These are phyloP conservation scores for Suillus ampliporus DNA, from an alignment of 768 basidiomycete genomes.

Conservation along the genomic window DNA sequence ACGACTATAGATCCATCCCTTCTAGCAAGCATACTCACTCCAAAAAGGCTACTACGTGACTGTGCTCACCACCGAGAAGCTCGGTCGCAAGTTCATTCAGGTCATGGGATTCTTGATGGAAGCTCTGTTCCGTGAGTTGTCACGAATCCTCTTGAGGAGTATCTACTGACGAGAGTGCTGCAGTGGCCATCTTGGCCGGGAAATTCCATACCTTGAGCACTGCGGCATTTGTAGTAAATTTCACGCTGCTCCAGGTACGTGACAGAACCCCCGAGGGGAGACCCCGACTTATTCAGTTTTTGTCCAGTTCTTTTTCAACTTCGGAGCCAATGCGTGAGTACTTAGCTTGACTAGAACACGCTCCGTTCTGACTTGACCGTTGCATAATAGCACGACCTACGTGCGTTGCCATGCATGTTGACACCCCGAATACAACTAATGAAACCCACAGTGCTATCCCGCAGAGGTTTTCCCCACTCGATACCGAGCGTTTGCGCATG, in stretches of 20 bases:
- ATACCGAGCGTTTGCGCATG: slow-evolving; percentile 76
- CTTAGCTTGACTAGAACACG: neutral
- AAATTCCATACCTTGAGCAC: slow-evolving; percentile 62
- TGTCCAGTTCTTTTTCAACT: slow-evolving; percentile 78
- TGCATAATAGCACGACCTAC: slow-evolving; percentile 52
- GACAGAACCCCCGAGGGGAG: neutral
- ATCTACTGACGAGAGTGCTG: neutral
- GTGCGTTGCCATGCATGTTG: slow-evolving; percentile 36
- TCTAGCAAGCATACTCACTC: neutral
- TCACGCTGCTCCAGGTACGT: slow-evolving; percentile 65
- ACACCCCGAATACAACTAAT: neutral
- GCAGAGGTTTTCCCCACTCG: slow-evolving; percentile 83
- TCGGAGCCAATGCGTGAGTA: slow-evolving; percentile 71
- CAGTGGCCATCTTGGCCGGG: slow-evolving; percentile 73
- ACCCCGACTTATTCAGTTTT: neutral
- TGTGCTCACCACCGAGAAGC: slow-evolving; percentile 70
- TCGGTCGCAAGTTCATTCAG: slow-evolving; percentile 79
- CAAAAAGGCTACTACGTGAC: slow-evolving; percentile 68
- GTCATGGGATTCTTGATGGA: slow-evolving; percentile 74
- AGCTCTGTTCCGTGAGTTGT: slow-evolving; percentile 64
- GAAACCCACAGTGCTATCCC: slow-evolving; percentile 58
- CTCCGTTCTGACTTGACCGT: neutral
- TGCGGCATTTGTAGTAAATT: slow-evolving; percentile 70
- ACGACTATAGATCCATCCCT: slow-evolving; percentile 12
- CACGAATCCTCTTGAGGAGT: slow-evolving; percentile 10